These are phyloP conservation scores for Colletotrichum musicola DNA, from an alignment of 2,329 filamentous ascomycete genomes.

Conservation along the genomic window DNA sequence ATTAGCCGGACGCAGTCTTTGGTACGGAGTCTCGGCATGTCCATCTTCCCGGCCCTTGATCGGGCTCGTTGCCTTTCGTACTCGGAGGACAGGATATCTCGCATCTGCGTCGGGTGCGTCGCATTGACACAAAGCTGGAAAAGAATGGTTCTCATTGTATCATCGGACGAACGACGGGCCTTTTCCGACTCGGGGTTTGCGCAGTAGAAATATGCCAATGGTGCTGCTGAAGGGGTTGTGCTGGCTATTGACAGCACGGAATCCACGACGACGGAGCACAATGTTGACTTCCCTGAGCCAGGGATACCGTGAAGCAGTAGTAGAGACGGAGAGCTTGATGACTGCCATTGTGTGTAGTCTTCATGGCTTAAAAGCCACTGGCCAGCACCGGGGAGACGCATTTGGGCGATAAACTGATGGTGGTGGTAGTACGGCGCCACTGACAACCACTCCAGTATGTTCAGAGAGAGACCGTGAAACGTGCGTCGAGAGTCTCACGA, in stretches of 20 bases:
- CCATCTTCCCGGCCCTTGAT: not conserved
- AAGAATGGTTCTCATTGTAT: not conserved
- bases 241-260: not conserved
- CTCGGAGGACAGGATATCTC: not conserved
- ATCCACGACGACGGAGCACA: conserved; percentile 12
- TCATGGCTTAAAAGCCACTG: not conserved
- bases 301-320: not conserved
- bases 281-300: not conserved
- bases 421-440: not conserved
- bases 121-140: not conserved
- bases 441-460: not conserved
- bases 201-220: conserved; percentile 12
- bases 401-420: not conserved
- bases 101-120: not conserved
- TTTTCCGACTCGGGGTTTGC: conserved; percentile 11
- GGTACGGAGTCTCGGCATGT: not conserved
- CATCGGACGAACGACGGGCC: not conserved
- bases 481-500: not conserved
- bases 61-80: not conserved
- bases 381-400: not conserved
- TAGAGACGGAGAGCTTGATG: not conserved
- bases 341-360: not conserved
- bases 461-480: not conserved
- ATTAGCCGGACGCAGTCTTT: not conserved
- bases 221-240: not conserved